phyloP scores from a whole-genome alignment of 2,329 filamentous ascomycete species.

The Bipolaris sorokiniana region DNA sequence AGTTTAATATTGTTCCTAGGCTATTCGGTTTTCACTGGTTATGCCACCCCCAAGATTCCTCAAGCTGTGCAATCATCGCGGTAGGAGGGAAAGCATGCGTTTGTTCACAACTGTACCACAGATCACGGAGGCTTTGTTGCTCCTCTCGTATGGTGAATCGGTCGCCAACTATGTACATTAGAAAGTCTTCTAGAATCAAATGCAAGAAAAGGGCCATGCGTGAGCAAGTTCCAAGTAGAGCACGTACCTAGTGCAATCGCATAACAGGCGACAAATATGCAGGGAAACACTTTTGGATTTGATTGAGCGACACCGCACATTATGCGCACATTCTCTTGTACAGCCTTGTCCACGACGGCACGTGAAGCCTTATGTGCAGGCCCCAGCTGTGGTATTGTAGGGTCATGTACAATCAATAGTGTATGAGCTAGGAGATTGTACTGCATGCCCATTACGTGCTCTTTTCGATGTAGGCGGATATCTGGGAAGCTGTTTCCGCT shows the following conservation, averaged over 20 bases:
- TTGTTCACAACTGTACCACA: constrained; percentile 42
- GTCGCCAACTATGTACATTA: constrained; percentile 39
- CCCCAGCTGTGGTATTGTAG: constrained; percentile 46
- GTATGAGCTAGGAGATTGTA: constrained; percentile 47
- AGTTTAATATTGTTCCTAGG: not conserved
- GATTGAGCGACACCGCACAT: constrained; percentile 45
- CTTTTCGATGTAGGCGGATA: constrained; percentile 44
- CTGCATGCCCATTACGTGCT: constrained; percentile 43
- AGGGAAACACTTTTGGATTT: constrained; percentile 43
- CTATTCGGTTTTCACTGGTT: constrained; percentile 2
- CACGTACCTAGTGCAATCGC: constrained; percentile 43
- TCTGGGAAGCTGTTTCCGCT: constrained; percentile 46
- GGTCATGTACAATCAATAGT: constrained; percentile 46
- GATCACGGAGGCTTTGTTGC: constrained; percentile 38
- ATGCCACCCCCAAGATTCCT: constrained; percentile 47
- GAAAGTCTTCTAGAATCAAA: not conserved
- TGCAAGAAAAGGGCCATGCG: not conserved
- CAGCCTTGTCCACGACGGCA: constrained; percentile 39
- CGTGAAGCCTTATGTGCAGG: constrained; percentile 43
- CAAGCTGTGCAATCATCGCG: constrained; percentile 39
- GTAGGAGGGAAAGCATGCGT: constrained; percentile 46
- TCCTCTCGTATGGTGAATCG: constrained; percentile 41
- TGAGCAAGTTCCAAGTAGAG: not conserved
- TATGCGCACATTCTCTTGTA: constrained; percentile 45
- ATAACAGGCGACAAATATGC: constrained; percentile 47